phyloP scores from a whole-genome alignment of 148 eudicot genomes.

The Rhododendron molle region DNA sequence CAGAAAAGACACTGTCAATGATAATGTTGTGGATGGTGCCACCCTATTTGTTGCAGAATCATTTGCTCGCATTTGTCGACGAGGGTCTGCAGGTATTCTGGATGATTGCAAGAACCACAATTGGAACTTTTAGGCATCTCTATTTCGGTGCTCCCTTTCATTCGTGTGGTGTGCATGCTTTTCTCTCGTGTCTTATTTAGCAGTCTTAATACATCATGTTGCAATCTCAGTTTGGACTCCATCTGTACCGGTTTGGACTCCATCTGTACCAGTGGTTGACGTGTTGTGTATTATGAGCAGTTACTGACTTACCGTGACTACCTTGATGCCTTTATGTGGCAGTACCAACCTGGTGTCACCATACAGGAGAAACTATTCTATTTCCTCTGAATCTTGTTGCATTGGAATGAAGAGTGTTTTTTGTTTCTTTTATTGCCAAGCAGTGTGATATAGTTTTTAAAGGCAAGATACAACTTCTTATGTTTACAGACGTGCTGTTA shows the following conservation, averaged over 20 bases:
- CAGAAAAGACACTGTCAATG: constrained; percentile 16
- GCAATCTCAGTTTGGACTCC: background rate
- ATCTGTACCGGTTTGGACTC: background rate
- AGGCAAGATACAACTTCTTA: background rate
- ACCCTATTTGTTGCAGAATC: constrained; percentile 63
- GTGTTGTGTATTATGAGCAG: background rate
- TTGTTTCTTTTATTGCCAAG: background rate
- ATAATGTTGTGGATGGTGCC: constrained; percentile 31
- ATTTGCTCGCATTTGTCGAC: constrained; percentile 79
- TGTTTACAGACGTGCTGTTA: constrained; percentile 61
- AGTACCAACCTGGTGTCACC: background rate
- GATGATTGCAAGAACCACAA: background rate
- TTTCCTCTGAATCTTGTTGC: background rate
- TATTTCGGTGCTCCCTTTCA: background rate
- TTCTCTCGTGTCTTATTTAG: background rate
- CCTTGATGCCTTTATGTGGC: constrained; percentile 3
- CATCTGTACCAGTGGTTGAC: background rate
- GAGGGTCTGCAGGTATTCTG: constrained; percentile 85
- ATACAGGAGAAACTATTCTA: background rate
- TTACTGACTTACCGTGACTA: background rate
- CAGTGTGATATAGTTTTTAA: background rate
- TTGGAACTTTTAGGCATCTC: background rate
- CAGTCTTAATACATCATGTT: background rate
- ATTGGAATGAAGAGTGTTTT: background rate
- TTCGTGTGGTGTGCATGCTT: background rate